These are phyloP conservation scores for Fusarium falciforme DNA, from an alignment of 2,329 filamentous ascomycete genomes.

Conservation along the genomic window DNA sequence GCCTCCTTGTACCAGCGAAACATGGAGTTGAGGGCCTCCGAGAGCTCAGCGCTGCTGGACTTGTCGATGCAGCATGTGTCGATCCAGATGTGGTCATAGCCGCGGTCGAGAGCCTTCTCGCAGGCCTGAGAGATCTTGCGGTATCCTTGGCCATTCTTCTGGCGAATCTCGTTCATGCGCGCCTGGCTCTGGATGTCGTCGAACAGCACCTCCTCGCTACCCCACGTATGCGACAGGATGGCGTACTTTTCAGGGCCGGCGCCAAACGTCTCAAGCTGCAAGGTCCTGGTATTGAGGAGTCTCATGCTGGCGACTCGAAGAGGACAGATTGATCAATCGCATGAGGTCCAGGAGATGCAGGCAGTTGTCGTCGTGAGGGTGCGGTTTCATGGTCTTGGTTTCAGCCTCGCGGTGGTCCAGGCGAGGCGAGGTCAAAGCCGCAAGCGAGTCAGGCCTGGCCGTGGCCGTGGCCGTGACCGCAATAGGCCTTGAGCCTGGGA, in stretches of 20 bases:
- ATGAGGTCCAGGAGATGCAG: constrained; percentile 15
- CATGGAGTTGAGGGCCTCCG: constrained; percentile 43
- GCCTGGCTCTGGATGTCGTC: constrained; percentile 34
- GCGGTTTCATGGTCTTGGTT: constrained; percentile 35
- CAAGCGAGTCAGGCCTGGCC: constrained; percentile 35
- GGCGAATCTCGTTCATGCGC: constrained; percentile 33
- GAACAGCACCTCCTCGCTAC: constrained; percentile 40
- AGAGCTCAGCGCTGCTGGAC: constrained; percentile 41
- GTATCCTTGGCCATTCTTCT: constrained; percentile 35
- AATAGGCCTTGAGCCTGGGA: neutral
- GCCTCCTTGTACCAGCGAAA: constrained; percentile 42
- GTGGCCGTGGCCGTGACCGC: neutral
- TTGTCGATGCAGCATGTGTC: constrained; percentile 46
- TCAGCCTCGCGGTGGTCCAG: constrained; percentile 36
- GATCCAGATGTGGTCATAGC: constrained; percentile 40
- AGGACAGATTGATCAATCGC: constrained; percentile 2
- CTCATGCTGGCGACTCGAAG: constrained; percentile 34
- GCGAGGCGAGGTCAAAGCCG: constrained; percentile 26
- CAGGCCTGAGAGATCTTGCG: constrained; percentile 39
- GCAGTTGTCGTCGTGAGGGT: constrained; percentile 13
- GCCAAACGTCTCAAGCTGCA: constrained; percentile 38
- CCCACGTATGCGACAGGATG: constrained; percentile 45
- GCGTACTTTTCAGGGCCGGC: constrained; percentile 36
- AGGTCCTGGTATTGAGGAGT: constrained; percentile 43
- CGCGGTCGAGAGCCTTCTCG: constrained; percentile 36